Conservation (phyloP, 2,329 filamentous ascomycete species). For the Colletotrichum magnum region DNA sequence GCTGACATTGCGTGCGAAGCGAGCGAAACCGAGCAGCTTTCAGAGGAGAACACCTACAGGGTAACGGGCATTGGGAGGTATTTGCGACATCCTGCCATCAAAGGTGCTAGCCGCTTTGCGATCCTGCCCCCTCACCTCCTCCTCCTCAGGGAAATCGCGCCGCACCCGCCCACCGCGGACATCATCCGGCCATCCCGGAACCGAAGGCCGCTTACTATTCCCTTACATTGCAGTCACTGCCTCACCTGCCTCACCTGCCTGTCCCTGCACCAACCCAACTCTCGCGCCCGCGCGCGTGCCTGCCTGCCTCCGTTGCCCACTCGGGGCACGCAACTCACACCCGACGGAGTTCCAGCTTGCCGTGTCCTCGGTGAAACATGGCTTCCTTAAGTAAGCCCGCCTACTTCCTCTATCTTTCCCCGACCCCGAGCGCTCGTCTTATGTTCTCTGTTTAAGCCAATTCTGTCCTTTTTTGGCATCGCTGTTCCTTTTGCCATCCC, state of each 20-base stretch:
- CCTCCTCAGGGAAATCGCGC: neutral
- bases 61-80: too few relatives aligned
- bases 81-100: slow-evolving; percentile 18
- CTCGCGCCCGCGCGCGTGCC: neutral
- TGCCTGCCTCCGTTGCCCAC: neutral
- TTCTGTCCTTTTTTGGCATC: slow-evolving; percentile 5
- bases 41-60: too few relatives aligned
- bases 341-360: slow-evolving; percentile 19
- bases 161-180: slow-evolving; percentile 3
- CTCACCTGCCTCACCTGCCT: slow-evolving; percentile 31
- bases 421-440: slow-evolving; percentile 16
- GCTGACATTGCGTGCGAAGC: slow-evolving; percentile 28
- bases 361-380: slow-evolving; percentile 39
- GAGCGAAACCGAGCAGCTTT: too few relatives aligned
- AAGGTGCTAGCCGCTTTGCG: slow-evolving; percentile 22
- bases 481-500: slow-evolving; percentile 6
- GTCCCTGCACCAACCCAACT: slow-evolving; percentile 9
- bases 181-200: slow-evolving; percentile 34
- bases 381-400: slow-evolving; percentile 39
- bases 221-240: neutral
- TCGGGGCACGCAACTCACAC: slow-evolving; percentile 30
- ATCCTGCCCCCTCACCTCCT: slow-evolving; percentile 19
- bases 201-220: slow-evolving; percentile 27
- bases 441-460: slow-evolving; percentile 3
- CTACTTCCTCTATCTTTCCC: neutral